Evolutionary conservation across 768 basidiomycete species (phyloP).

Genomic region (Xerocomellus intermedius): DNA sequence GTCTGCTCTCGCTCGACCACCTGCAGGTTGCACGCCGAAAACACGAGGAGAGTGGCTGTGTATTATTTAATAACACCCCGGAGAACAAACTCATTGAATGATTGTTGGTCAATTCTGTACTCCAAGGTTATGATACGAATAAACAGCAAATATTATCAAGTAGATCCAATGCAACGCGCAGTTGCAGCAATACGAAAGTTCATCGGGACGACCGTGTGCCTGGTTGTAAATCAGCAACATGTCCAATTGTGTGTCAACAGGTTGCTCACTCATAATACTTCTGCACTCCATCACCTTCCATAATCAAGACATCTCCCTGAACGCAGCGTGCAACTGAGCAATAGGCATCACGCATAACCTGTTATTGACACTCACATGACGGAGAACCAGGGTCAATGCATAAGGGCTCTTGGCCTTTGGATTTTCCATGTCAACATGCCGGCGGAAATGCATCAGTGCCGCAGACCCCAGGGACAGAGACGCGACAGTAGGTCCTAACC

Average conservation of each 20-base stretch:
- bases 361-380: constrained; percentile 51
- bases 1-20: not conserved
- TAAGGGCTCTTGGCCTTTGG: constrained; percentile 27
- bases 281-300: constrained; percentile 71
- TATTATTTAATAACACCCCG: not conserved
- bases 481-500: constrained; percentile 70
- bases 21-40: not conserved
- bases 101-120: not conserved
- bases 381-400: constrained; percentile 56
- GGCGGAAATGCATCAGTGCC: constrained; percentile 78
- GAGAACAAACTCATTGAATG: too few relatives aligned
- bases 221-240: constrained; percentile 29
- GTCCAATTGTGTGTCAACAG: not conserved
- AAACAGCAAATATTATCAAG: constrained; percentile 10
- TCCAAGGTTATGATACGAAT: not conserved
- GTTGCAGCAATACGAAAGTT: constrained; percentile 82
- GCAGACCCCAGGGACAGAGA: constrained; percentile 75
- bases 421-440: constrained; percentile 39
- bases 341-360: not conserved
- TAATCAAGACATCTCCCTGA: constrained; percentile 78
- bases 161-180: constrained; percentile 58
- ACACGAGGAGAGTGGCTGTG: constrained; percentile 21
- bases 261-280: constrained; percentile 63
- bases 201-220: constrained; percentile 72
- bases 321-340: not conserved